Base-by-base conservation (phyloP, 1,284 basidiomycete species). In the Singerocomus rubriflavus region DNA sequence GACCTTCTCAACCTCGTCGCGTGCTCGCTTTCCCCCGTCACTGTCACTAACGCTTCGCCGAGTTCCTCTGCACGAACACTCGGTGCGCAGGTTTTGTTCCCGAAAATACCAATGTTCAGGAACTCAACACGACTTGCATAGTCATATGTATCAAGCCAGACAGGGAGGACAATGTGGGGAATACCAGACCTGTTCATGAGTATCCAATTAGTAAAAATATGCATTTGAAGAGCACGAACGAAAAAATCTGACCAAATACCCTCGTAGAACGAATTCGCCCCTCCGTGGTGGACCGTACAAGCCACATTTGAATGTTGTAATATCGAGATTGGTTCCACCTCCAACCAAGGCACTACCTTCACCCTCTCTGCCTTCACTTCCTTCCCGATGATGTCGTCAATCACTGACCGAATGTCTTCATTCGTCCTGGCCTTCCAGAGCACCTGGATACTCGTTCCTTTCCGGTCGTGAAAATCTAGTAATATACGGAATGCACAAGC, bases 201-300 rank as follows among this genome's bases (percentile, higher is more conserved):
- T 21, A 21, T 21, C 21, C 21, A 21, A 21, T 21, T 21, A 21
- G 21, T 21, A 21, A 21, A 21, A 21, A 21, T 21, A 21, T 4
- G 21, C 21, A 4, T 21, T 21, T 37, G 21, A 37, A 14, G 17
- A 37, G 4, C 7, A 25, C 25, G 13, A 21, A 42, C 21, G 10
- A 21, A 35, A 34, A 40, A 26, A 33, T 14, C 47, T 46, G 17
- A 61, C 57, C 56, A 58, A 21, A 60, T 3, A 0, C 48, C 50
- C 7, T 62, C 60, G 0, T 33, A 60, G 37, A 50, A 62, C 8
- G 60, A 62, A 44, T 61, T 59, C 5, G 50, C 57, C 5, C 60
- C 54, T 26, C 57, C 58, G 12, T 62, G 55, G 16, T 60, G 60
- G 12, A 62, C 54, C 6, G 44, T 52, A 26, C 56, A 61, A 30